Conservation (phyloP, 352 stramenopile genomes). For the Phytophthora sansomeana region DNA sequence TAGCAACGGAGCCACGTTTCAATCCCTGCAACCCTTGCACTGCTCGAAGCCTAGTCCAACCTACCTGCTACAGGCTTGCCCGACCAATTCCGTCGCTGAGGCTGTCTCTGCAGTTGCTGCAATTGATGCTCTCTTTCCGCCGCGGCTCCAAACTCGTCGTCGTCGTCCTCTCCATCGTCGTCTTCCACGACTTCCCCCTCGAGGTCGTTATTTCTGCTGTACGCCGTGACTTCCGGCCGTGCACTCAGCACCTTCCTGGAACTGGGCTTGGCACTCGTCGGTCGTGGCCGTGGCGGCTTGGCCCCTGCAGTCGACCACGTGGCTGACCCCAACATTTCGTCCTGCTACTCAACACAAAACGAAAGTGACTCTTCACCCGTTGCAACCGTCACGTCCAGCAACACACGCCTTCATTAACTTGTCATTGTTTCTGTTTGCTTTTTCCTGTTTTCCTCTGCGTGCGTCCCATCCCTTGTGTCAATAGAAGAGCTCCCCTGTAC, state of each 20-base stretch:
- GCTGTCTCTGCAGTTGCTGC: conserved; percentile 14
- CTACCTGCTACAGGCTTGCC: conserved; percentile 7
- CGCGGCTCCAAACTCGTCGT: conserved; percentile 49
- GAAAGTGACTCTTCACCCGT: conserved; percentile 28
- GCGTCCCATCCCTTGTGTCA: too few species aligned
- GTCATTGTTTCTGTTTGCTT: conserved; percentile 34
- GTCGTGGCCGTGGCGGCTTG: conserved; percentile 36
- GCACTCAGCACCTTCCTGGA: conserved; percentile 17
- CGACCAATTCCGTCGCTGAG: conserved; percentile 25
- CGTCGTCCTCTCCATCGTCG: conserved; percentile 38
- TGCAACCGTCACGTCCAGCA: conserved; percentile 19
- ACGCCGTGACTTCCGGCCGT: conserved; percentile 27
- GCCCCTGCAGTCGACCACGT: conserved; percentile 25
- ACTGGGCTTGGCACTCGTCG: conserved; percentile 59
- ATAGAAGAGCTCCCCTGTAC: conserved; percentile 6
- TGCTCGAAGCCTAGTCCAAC: background rate
- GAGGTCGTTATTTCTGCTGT: conserved; percentile 26
- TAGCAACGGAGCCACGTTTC: conserved; percentile 1
- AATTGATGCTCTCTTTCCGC: conserved; percentile 34
- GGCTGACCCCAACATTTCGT: conserved; percentile 22
- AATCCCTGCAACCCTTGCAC: background rate
- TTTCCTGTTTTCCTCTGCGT: conserved; percentile 2
- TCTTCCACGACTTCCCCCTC: conserved; percentile 50
- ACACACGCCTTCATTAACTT: conserved; percentile 26
- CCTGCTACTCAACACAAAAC: background rate